phyloP scores from a whole-genome alignment of 805 yeast genomes.

The Tetrapisispora iriomotensis region DNA sequence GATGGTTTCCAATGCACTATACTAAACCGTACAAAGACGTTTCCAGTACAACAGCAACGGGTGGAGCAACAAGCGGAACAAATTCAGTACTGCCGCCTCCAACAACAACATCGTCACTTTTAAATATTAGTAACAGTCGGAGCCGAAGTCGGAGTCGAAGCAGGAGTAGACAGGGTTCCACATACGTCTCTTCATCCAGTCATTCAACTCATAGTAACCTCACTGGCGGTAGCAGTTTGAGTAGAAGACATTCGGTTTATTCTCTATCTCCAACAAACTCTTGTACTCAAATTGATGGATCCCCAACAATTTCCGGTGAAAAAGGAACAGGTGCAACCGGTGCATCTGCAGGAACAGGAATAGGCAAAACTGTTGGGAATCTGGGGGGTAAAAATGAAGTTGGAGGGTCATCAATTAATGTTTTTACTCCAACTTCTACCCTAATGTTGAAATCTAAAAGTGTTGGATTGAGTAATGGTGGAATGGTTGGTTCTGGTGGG shows the following conservation, averaged over 20 bases:
- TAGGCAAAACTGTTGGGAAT: background rate
- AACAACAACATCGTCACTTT: too few relatives aligned
- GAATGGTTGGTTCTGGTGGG: too few relatives aligned
- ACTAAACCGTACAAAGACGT: background rate
- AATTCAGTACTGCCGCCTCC: too few relatives aligned
- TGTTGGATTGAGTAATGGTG: too few relatives aligned
- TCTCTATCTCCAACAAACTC: background rate
- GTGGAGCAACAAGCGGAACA: too few relatives aligned
- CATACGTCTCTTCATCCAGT: too few relatives aligned
- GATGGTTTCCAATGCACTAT: conserved; percentile 62
- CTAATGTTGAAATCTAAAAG: background rate
- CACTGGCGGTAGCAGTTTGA: background rate
- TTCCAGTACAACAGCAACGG: too few relatives aligned
- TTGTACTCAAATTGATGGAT: too few relatives aligned
- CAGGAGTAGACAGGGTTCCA: too few relatives aligned
- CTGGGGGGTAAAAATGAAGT: background rate
- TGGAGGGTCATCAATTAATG: background rate
- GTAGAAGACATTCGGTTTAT: background rate
- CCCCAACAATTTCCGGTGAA: background rate
- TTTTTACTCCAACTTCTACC: background rate
- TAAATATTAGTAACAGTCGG: too few relatives aligned
- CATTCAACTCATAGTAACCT: too few relatives aligned
- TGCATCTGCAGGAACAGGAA: background rate
- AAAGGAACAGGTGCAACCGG: background rate
- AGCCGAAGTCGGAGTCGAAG: too few relatives aligned